Conservation (phyloP, 768 basidiomycete species). For the Boletus huronensis region DNA sequence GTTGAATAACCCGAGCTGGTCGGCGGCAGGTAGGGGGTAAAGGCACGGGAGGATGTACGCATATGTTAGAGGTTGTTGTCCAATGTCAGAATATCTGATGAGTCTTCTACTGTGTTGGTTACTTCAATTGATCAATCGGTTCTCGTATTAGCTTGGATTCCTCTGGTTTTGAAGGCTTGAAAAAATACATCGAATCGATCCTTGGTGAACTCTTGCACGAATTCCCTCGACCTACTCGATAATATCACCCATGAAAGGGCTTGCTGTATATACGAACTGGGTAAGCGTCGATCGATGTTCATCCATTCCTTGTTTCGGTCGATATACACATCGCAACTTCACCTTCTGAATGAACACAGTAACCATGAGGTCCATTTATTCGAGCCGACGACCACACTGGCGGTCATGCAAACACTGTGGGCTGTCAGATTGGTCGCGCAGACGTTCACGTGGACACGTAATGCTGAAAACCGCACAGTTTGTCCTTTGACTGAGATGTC, state of each 20-base stretch:
- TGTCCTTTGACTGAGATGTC: neutral
- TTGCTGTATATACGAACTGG: conserved; percentile 76
- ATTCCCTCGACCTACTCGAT: neutral
- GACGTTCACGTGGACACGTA: conserved; percentile 68
- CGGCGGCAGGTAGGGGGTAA: conserved; percentile 24
- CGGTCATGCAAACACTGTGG: conserved; percentile 75
- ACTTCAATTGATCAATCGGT: neutral
- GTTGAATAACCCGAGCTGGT: conserved; percentile 60
- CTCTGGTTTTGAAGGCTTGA: neutral
- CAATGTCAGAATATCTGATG: neutral
- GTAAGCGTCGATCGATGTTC: conserved; percentile 32
- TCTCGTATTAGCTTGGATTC: neutral
- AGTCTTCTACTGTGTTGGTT: neutral
- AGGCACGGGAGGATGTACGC: neutral
- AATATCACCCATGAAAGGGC: conserved; percentile 41
- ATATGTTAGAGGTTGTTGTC: neutral
- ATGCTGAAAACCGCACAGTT: conserved; percentile 25
- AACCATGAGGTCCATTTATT: conserved; percentile 74
- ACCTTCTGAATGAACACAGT: conserved; percentile 72
- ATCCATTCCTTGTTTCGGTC: neutral
- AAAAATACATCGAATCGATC: neutral
- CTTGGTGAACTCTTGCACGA: neutral
- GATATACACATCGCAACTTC: neutral
- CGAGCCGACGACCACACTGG: conserved; percentile 61
- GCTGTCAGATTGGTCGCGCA: conserved; percentile 41